phyloP scores from a whole-genome alignment of 257 asterid genomes.

The Solanum lycopersicoides region DNA sequence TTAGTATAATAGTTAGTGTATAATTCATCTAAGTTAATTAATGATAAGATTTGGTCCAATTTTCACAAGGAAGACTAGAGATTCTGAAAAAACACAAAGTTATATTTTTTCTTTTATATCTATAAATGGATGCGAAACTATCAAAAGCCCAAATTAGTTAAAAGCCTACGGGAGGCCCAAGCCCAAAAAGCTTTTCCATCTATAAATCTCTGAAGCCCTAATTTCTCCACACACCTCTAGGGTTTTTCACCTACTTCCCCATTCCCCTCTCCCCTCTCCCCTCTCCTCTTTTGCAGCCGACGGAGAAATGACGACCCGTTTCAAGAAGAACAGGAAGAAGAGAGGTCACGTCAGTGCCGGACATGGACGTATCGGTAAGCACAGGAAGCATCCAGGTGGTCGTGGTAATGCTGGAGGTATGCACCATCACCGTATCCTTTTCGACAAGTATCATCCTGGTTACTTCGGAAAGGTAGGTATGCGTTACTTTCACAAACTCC shows the following conservation, averaged over 20 bases:
- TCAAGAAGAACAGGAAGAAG: constrained; percentile 80
- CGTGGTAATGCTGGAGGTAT: constrained; percentile 77
- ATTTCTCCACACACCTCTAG: not conserved
- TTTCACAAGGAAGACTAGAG: not conserved
- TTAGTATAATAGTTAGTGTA: not conserved
- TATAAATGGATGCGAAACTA: not conserved
- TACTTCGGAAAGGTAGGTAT: constrained; percentile 73
- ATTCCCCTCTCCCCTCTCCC: not conserved
- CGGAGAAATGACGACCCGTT: constrained; percentile 46
- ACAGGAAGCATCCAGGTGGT: constrained; percentile 78
- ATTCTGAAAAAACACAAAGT: not conserved
- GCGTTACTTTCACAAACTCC: constrained; percentile 55
- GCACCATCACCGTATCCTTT: constrained; percentile 79
- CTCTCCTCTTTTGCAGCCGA: not conserved
- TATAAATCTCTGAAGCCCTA: not conserved
- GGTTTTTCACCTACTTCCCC: not conserved
- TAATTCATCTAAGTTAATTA: not conserved
- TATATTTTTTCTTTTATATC: not conserved
- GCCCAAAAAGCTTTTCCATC: not conserved
- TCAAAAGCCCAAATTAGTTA: not conserved
- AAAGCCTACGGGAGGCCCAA: not conserved
- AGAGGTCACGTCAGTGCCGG: constrained; percentile 81
- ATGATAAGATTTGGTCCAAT: not conserved
- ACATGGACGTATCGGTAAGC: constrained; percentile 68
- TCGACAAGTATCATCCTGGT: constrained; percentile 72